phyloP scores from a whole-genome alignment of 805 yeast genomes.

The Zygosaccharomyces rouxii region DNA sequence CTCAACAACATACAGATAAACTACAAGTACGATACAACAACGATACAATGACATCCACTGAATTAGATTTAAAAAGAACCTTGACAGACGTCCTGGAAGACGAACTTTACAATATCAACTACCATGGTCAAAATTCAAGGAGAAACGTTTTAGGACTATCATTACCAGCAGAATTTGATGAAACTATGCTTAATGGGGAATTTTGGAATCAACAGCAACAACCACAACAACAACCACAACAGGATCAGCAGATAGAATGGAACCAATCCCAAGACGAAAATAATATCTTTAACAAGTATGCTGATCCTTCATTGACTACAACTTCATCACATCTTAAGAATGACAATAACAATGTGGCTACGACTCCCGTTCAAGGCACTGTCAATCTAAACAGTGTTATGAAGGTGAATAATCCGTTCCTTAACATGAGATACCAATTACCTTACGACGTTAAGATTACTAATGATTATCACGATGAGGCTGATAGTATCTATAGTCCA shows the following conservation, averaged over 20 bases:
- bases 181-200: slow-evolving; percentile 5
- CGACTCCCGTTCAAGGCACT: slow-evolving; percentile 25
- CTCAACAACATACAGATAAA: not conserved
- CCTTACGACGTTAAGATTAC: slow-evolving; percentile 18
- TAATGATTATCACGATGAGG: slow-evolving; percentile 11
- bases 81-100: slow-evolving; percentile 35
- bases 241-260: slow-evolving; percentile 3
- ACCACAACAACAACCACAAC: slow-evolving; percentile 3
- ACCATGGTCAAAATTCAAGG: slow-evolving; percentile 10
- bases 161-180: slow-evolving; percentile 11
- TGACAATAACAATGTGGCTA: slow-evolving; percentile 4
- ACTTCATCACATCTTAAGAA: slow-evolving; percentile 15
- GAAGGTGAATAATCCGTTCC: slow-evolving; percentile 20
- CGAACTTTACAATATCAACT: slow-evolving; percentile 27
- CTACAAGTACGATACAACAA: not conserved
- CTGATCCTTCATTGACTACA: slow-evolving; percentile 35
- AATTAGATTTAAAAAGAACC: slow-evolving; percentile 25
- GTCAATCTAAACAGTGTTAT: slow-evolving; percentile 27
- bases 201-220: slow-evolving; percentile 4
- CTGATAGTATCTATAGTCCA: slow-evolving; percentile 16
- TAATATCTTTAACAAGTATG: slow-evolving; percentile 30
- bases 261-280: not conserved
- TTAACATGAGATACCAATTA: slow-evolving; percentile 6
- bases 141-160: slow-evolving; percentile 13
- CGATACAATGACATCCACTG: slow-evolving; percentile 16